phyloP scores from a whole-genome alignment of 2,329 filamentous ascomycete species.

The Trichoderma brevicompactum region DNA sequence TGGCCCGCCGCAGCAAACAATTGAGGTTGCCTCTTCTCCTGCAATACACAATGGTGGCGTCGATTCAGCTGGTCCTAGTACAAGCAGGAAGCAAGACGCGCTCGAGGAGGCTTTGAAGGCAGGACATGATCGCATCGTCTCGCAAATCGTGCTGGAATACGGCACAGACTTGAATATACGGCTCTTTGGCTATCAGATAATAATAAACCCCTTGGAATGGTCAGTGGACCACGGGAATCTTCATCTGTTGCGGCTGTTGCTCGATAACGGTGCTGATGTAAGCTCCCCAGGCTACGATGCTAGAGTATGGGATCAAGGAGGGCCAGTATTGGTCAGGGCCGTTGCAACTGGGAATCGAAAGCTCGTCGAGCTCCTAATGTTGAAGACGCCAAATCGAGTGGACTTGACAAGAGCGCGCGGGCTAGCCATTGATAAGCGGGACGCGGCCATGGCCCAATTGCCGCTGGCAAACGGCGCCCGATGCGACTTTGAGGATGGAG shows the following conservation, averaged over 20 bases:
- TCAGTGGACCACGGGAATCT: slow-evolving; percentile 2
- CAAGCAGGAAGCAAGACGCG: slow-evolving; percentile 10
- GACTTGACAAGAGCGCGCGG: too few relatives aligned
- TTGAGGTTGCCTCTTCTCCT: background rate
- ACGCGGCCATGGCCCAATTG: too few relatives aligned
- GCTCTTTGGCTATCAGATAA: background rate
- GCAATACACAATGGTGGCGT: background rate
- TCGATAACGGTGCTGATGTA: background rate
- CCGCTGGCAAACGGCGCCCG: too few relatives aligned
- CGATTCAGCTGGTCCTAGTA: background rate
- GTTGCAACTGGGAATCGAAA: too few relatives aligned
- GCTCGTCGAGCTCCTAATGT: too few relatives aligned
- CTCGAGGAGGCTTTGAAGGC: slow-evolving; percentile 17
- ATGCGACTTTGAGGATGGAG: too few relatives aligned
- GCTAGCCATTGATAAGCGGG: too few relatives aligned
- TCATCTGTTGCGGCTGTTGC: background rate
- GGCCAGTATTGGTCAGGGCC: too few relatives aligned
- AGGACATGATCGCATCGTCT: background rate
- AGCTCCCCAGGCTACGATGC: background rate
- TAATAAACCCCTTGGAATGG: slow-evolving; percentile 3
- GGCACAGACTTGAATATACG: slow-evolving; percentile 14
- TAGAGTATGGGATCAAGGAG: too few relatives aligned
- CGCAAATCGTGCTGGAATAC: background rate
- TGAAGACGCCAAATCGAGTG: too few relatives aligned
- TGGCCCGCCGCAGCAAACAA: background rate